phyloP scores from a whole-genome alignment of 2,329 filamentous ascomycete species.

The Penicillium digitatum region DNA sequence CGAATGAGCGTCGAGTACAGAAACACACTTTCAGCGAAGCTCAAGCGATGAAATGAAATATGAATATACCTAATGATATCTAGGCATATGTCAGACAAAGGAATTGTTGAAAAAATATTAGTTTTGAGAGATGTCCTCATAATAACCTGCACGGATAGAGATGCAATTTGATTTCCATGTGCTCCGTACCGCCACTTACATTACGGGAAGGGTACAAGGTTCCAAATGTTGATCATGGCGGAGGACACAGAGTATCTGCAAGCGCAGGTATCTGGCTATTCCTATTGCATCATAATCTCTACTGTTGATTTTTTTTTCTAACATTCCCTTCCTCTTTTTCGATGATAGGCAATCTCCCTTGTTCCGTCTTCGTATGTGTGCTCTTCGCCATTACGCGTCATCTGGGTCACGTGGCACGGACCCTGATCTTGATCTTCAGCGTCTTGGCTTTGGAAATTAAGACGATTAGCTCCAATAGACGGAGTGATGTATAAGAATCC shows the following conservation, averaged over 20 bases:
- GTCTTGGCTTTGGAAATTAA: neutral
- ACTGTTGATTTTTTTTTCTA: neutral
- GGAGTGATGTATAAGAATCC: no score
- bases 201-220: neutral
- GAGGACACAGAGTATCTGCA: neutral
- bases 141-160: neutral
- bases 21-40: conserved; percentile 9
- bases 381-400: neutral
- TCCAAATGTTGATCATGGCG: no score
- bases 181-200: conserved; percentile 1
- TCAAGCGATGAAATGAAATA: neutral
- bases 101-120: neutral
- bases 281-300: neutral
- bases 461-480: neutral
- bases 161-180: neutral
- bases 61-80: neutral
- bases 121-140: neutral
- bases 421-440: conserved; percentile 3
- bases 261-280: neutral
- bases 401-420: neutral
- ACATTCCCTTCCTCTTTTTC: neutral
- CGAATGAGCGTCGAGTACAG: conserved; percentile 28
- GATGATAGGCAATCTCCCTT: neutral
- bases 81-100: neutral
- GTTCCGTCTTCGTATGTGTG: neutral